Evolutionary conservation across 2,329 filamentous ascomycete genomes (phyloP).

Genomic region (Calonectria naviculata): DNA sequence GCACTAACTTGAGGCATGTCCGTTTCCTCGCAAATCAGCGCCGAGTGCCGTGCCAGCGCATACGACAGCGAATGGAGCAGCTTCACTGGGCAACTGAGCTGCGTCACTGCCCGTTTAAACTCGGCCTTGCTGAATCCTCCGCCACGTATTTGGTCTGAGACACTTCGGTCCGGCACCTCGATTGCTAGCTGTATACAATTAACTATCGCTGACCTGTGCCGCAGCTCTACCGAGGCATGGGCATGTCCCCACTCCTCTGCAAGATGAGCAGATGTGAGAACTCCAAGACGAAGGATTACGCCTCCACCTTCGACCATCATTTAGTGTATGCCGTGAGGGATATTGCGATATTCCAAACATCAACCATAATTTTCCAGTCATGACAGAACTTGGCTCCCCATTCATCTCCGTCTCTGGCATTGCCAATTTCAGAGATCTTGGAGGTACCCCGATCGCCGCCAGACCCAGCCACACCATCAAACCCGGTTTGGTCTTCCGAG

Average conservation of each 20-base stretch:
- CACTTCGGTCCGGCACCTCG: neutral
- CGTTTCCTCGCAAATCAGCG: neutral
- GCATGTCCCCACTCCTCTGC: conserved; percentile 26
- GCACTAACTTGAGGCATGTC: neutral
- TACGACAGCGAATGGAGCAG: no score
- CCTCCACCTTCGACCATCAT: neutral
- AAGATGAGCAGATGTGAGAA: conserved; percentile 15
- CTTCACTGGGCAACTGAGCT: neutral
- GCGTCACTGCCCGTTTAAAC: neutral
- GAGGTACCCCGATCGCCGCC: conserved; percentile 62
- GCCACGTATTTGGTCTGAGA: neutral
- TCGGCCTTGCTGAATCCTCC: neutral
- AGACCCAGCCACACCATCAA: conserved; percentile 66
- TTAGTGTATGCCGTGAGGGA: neutral
- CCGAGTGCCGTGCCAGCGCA: neutral
- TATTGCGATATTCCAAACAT: neutral
- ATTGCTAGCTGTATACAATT: neutral
- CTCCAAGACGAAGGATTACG: neutral
- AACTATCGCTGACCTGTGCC: neutral
- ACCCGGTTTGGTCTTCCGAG: conserved; percentile 71
- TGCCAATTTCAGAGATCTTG: conserved; percentile 76
- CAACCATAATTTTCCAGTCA: conserved; percentile 13
- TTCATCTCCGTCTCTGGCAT: conserved; percentile 67
- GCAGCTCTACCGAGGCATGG: conserved; percentile 11
- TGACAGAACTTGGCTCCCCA: conserved; percentile 50